Base-by-base conservation (phyloP, 1,284 basidiomycete genomes). In the Inonotus hispidus region DNA sequence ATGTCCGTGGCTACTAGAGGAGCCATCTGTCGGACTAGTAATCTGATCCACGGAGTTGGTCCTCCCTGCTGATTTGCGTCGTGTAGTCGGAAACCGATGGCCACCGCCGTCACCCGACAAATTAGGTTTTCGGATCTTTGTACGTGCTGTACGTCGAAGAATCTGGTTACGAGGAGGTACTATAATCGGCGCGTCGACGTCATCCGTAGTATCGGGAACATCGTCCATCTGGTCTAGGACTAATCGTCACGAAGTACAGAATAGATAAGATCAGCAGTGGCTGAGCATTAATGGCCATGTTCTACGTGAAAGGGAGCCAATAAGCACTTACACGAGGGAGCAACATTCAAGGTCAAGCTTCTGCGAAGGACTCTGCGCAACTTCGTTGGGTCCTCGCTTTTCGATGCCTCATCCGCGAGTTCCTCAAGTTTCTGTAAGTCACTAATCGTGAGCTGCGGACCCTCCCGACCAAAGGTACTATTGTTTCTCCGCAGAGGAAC, bases 401-500 rank as follows among this genome's bases (percentile, higher is more conserved):
- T 80, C 19, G 86, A 87, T 1, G 91, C 90, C 73, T 93, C 89
- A 74, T 97, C 93, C 49, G 95, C 94, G 21, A 98, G 77, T 71
- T 91, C 84, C 73, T 99, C 96, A 63, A 99, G 78, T 73, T 87
- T 88, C 74, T 98, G 95, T 35, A 98, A 78, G 73, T 98, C 96
- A 67, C 80, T 86, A 72, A 98, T 91, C 16, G 94, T 96, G 58
- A 98, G 77, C 73, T 93, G 84, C 69, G 90, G 83, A 1, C 82
- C 82, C 53, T 79, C 75, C 69, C 82, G 82, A 60, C 77, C 74
- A 70, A 85, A 83, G 58, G 87, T 78, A 63, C 81, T 82, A 58
- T 86, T 81, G 70, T 85, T 88, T 60, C 86, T 77, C 58, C 82
- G 81, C 43, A 92, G 74, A 38, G 90, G 88, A 27, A 90, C 80